phyloP scores from a whole-genome alignment of 139 green algal genomes.

The Volvox reticuliferus region DNA sequence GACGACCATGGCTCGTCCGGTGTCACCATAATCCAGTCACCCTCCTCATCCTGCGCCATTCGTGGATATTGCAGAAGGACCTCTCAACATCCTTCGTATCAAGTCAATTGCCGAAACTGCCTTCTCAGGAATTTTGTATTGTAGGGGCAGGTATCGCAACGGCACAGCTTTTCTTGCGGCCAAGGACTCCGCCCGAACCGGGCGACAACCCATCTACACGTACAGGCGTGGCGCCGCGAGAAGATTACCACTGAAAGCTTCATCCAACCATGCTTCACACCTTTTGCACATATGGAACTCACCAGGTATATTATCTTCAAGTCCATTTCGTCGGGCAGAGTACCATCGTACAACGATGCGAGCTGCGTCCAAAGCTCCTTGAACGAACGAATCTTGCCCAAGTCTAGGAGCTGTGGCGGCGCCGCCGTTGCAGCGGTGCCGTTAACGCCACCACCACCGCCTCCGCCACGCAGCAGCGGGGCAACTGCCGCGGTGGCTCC shows the following conservation, averaged over 20 bases:
- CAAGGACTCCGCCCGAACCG: no score
- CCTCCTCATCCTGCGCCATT: slow-evolving; percentile 49
- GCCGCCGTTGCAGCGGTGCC: not conserved
- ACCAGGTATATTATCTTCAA: slow-evolving; percentile 61
- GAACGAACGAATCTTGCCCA: slow-evolving; percentile 44
- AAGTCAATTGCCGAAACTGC: no score
- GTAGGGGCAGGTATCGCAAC: no score
- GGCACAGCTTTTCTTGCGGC: no score
- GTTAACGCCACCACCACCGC: not conserved
- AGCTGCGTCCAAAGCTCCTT: slow-evolving; percentile 55
- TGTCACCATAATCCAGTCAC: slow-evolving; percentile 62
- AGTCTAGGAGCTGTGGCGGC: slow-evolving; percentile 1
- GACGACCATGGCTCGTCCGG: slow-evolving; percentile 55
- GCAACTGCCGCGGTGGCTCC: no score
- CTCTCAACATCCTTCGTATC: no score
- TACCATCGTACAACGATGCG: slow-evolving; percentile 34
- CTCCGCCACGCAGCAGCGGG: not conserved
- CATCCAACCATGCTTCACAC: no score
- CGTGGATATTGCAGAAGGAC: no score
- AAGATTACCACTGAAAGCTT: no score
- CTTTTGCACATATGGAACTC: not conserved
- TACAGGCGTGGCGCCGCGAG: no score
- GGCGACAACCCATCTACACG: no score
- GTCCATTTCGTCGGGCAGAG: slow-evolving; percentile 43
- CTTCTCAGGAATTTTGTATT: no score